Percentiles rank a stretch among this genome's conserved stretches.
Conservation (phyloP, 805 yeast species). For the Candida ortonii region DNA sequence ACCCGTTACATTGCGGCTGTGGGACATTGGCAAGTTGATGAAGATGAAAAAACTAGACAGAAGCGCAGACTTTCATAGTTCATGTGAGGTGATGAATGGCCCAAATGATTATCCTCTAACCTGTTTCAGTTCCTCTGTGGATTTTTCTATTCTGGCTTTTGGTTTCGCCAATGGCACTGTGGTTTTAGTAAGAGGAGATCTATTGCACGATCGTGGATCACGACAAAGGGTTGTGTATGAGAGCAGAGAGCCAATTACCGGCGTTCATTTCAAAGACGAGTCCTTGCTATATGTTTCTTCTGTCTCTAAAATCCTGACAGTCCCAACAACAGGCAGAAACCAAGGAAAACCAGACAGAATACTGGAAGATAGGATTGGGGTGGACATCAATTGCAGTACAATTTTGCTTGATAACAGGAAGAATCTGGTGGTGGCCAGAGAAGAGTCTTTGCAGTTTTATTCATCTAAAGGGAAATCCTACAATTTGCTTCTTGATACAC, state of each 20-base stretch:
- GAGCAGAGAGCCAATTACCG: conserved; percentile 76
- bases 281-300: conserved; percentile 69
- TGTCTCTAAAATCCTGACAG: conserved; percentile 64
- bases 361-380: conserved; percentile 46
- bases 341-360: conserved; percentile 56
- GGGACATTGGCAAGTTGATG: conserved; percentile 62
- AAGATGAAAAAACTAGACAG: conserved; percentile 30
- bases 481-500: conserved; percentile 52
- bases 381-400: conserved; percentile 48
- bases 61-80: conserved; percentile 50
- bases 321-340: conserved; percentile 76
- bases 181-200: conserved; percentile 79
- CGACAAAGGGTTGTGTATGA: conserved; percentile 79
- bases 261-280: conserved; percentile 56
- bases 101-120: conserved; percentile 78
- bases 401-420: conserved; percentile 27
- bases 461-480: conserved; percentile 52
- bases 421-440: conserved; percentile 59
- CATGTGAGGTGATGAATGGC: conserved; percentile 64
- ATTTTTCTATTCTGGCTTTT: conserved; percentile 62
- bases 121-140: conserved; percentile 51
- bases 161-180: conserved; percentile 87
- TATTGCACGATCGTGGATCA: conserved; percentile 84
- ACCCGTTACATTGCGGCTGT: conserved; percentile 66
- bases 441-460: conserved; percentile 63